phyloP scores from a whole-genome alignment of 148 eudicot genomes.

The Chenopodium suecicum region DNA sequence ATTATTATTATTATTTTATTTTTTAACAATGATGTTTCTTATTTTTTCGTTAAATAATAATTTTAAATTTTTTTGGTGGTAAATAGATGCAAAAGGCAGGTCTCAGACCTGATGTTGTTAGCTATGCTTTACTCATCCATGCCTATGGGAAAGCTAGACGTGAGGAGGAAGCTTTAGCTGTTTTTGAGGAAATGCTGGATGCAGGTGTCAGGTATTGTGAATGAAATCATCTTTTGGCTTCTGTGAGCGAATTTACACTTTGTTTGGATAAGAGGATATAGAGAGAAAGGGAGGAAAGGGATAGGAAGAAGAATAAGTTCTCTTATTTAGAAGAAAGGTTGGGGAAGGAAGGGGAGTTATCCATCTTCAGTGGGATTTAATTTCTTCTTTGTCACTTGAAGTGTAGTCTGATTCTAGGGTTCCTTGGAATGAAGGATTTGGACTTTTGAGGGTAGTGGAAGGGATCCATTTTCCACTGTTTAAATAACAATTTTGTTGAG shows the following conservation, averaged over 20 bases:
- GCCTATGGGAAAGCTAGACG: conserved; percentile 96
- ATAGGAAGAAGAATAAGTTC: too few relatives aligned
- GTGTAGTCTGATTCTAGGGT: not conserved
- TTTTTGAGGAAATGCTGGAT: conserved; percentile 98
- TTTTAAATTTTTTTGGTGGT: conserved; percentile 18
- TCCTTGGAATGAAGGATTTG: not conserved
- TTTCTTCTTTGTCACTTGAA: not conserved
- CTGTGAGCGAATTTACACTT: not conserved
- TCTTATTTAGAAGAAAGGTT: too few relatives aligned
- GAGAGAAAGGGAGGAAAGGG: too few relatives aligned
- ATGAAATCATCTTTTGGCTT: conserved; percentile 4
- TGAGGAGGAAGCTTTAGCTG: conserved; percentile 94
- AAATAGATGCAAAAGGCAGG: conserved; percentile 89
- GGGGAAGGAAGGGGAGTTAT: too few relatives aligned
- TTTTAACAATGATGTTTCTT: not conserved
- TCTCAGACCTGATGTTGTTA: conserved; percentile 84
- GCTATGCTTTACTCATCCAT: conserved; percentile 80
- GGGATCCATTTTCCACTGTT: not conserved
- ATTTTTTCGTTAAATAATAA: not conserved
- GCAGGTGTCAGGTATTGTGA: conserved; percentile 84
- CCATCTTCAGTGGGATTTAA: not conserved
- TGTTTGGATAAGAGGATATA: too few relatives aligned
- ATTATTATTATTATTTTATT: not conserved
- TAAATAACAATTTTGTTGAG: not conserved
- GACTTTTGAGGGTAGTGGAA: not conserved